Percentiles rank a stretch among this genome's conserved stretches.
These are phyloP conservation scores for Perilla frutescens DNA, from an alignment of 257 asterid species.

Conservation along the genomic window DNA sequence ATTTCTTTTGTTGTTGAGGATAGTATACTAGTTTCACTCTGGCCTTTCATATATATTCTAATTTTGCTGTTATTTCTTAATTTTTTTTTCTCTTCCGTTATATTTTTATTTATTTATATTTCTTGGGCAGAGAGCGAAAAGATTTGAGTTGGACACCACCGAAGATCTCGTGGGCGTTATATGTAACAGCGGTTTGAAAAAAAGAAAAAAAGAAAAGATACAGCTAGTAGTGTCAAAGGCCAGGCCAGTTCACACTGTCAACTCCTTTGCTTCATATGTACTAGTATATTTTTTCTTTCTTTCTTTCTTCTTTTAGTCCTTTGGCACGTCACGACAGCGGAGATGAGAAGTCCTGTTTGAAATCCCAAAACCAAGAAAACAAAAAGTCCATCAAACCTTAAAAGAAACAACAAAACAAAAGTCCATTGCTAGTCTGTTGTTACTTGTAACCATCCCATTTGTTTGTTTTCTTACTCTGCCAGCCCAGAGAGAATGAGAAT, in stretches of 20 bases:
- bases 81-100: neutral
- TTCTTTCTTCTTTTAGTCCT: constrained; percentile 29
- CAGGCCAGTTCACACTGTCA: constrained; percentile 49
- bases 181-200: constrained; percentile 34
- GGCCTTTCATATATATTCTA: neutral
- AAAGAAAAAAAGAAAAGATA: neutral
- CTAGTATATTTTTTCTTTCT: constrained; percentile 16
- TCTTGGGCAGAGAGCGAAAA: constrained; percentile 30
- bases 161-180: constrained; percentile 40
- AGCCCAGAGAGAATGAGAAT: constrained; percentile 31
- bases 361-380: constrained; percentile 31
- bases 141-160: constrained; percentile 34
- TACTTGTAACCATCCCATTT: constrained; percentile 45
- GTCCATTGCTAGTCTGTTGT: constrained; percentile 41
- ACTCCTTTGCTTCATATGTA: constrained; percentile 28
- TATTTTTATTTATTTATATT: neutral
- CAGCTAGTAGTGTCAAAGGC: constrained; percentile 36
- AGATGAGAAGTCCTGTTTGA: constrained; percentile 37
- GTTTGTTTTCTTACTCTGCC: constrained; percentile 46
- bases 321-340: constrained; percentile 49
- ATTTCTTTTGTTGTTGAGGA: no score
- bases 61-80: neutral
- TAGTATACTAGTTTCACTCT: neutral
- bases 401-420: constrained; percentile 33
- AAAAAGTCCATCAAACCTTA: constrained; percentile 23